Evolutionary conservation across 106 monocot species (phyloP), one percentile per base, ranked within the genome.

Genomic region (Dendrobium huoshanense): DNA sequence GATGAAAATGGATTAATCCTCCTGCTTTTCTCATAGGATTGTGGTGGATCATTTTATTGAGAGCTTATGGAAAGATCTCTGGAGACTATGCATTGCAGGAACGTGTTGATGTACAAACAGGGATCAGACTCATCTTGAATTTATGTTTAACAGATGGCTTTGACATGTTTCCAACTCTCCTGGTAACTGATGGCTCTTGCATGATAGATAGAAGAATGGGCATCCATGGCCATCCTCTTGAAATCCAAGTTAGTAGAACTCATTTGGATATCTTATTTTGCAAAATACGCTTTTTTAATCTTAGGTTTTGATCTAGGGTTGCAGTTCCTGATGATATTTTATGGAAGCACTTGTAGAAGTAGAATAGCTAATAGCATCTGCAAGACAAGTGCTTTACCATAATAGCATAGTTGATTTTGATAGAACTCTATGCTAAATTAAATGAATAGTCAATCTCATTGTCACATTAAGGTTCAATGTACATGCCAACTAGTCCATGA

Each of bases 121-220:
- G 97, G 64, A 97, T 97, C 41, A 91, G 81, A 78, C 73, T 94
- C 72, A 91, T 97, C 55, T 77, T 97, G 67, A 97, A 94, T 83
- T 86, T 97, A 72, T 97, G 97, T 81, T 82, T 97, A 51, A 82
- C 97, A 5, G 96, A 96, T 86, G 96, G 96, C 7, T 96, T 96
- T 84, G 96, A 96, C 84, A 96, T 96, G 96, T 96, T 96, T 70
- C 96, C 96, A 61, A 86, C 96, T 64, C 77, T 96, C 77, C 84
- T 96, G 20, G 96, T 96, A 55, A 97, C 97, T 37, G 97, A 97
- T 89, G 97, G 97, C 8, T 97, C 94, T 22, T 97, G 97, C 87
- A 97, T 97, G 97, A 94, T 97, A 84, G 97, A 97, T 54, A 85
- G 92, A 45, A 82, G 97, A 31, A 97, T 97, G 97, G 97, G 97